Evolutionary conservation across 2,329 filamentous ascomycete genomes (phyloP), one percentile per base, ranked within the genome.

Genomic region (Leptosphaerulina australis): DNA sequence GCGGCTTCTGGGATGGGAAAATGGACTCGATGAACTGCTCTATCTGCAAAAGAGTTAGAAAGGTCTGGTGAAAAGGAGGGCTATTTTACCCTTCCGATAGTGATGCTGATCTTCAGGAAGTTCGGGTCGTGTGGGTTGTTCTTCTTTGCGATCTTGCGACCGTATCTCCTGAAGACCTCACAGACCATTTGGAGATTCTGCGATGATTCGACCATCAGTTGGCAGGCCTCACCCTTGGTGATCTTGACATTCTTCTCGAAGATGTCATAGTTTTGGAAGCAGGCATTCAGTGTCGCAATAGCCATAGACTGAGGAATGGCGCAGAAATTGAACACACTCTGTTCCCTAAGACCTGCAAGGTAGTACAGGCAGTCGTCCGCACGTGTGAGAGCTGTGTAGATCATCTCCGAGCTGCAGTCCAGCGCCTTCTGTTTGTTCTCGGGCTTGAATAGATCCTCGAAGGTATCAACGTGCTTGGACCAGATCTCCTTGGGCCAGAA

Each of bases 281-380:
- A 88, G 14, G 91, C 79, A 63, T 97, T 92, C 31, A 97, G 78
- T 0, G 93, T 97, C 7, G 94, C 93, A 71, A 99, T 97, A 44
- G 93, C 94, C 94, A 99, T 99, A 58, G 86, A 81, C 75, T 99
- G 94, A 2, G 94, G 94, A 58, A 99, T 99, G 48, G 93, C 93
- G 37, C 91, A 91, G 74, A 99, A 99, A 81, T 99, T 99, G 84
- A 99, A 99, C 20, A 96, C 91, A 70, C 91, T 96, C 78, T 99
- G 94, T 70, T 99, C 94, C 60, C 88, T 87, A 58, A 99, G 85
- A 36, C 90, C 94, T 4, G 93, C 93, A 78, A 99, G 91, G 77
- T 97, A 99, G 79, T 92, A 97, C n/a, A 99, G 77, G 70, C 93
- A 97, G 69, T 97, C 91, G 58, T 97, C 91, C 4, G 84, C 88